Conservation (phyloP, 352 stramenopile species). For the Phytophthora parvispora region DNA sequence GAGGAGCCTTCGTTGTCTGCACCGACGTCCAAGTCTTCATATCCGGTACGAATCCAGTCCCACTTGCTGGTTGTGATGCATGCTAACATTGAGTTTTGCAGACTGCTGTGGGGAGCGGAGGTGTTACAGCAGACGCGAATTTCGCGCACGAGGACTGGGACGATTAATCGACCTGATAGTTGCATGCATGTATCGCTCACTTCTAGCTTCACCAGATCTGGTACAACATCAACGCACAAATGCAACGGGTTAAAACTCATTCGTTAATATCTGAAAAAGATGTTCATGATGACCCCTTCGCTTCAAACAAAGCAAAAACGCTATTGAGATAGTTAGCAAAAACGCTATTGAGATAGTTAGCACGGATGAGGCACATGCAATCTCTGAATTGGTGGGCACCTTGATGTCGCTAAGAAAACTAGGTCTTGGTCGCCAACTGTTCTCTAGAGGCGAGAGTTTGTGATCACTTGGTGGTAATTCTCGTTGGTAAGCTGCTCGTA, state of each 20-base stretch:
- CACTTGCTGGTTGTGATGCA: background rate
- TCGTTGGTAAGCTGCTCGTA: conserved; percentile 71
- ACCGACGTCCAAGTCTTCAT: conserved; percentile 21
- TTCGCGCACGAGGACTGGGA: conserved; percentile 82
- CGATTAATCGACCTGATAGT: conserved; percentile 21
- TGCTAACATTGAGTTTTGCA: conserved; percentile 7
- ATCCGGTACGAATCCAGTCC: conserved; percentile 41
- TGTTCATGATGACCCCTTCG: background rate
- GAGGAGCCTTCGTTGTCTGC: conserved; percentile 7
- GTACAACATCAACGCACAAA: background rate
- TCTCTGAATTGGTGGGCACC: conserved; percentile 3
- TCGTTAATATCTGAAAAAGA: too few relatives aligned
- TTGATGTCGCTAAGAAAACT: background rate
- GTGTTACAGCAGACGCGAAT: conserved; percentile 71
- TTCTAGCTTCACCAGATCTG: background rate
- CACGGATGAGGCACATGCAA: background rate
- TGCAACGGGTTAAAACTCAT: background rate
- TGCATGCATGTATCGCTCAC: background rate
- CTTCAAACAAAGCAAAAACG: conserved; percentile 5
- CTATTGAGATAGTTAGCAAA: conserved; percentile 17
- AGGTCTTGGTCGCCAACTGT: background rate
- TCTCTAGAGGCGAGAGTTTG: conserved; percentile 62
- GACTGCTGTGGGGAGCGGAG: conserved; percentile 27
- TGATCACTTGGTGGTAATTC: conserved; percentile 65
- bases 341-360: conserved; percentile 14